Percentiles rank a stretch among this genome's conserved stretches.
These are phyloP conservation scores for Huntiella savannae DNA, from an alignment of 2,329 filamentous ascomycete genomes.

Conservation along the genomic window DNA sequence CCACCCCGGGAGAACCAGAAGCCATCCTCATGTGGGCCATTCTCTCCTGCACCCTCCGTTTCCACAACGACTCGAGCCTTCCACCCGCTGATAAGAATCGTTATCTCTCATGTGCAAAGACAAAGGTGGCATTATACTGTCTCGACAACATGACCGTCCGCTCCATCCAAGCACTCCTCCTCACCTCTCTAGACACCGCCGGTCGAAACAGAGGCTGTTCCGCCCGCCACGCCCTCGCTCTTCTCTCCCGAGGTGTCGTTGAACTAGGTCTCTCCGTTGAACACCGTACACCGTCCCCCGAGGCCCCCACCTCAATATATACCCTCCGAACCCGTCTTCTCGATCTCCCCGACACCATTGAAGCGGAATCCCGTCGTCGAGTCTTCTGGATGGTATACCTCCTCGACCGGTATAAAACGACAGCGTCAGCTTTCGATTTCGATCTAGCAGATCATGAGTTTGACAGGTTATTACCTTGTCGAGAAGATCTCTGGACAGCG, in stretches of 20 bases:
- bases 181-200: constrained; percentile 66
- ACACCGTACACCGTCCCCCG: constrained; percentile 56
- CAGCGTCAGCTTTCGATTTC: constrained; percentile 84
- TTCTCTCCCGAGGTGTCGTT: constrained; percentile 76
- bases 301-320: constrained; percentile 63
- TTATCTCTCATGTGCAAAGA: constrained; percentile 66
- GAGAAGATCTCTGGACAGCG: constrained; percentile 59
- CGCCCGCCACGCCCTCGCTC: constrained; percentile 76
- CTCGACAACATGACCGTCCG: constrained; percentile 82
- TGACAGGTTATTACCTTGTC: constrained; percentile 68
- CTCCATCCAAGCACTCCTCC: constrained; percentile 69
- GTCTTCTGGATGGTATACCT: constrained; percentile 93
- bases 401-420: constrained; percentile 74
- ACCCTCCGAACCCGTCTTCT: constrained; percentile 71
- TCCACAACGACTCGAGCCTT: constrained; percentile 57
- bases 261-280: constrained; percentile 76
- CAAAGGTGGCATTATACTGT: constrained; percentile 70
- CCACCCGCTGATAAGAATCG: constrained; percentile 53
- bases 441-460: constrained; percentile 78
- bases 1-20: constrained; percentile 52
- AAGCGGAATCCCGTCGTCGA: constrained; percentile 68
- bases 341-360: constrained; percentile 71
- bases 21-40: constrained; percentile 72
- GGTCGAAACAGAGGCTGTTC: constrained; percentile 79
- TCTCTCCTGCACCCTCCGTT: constrained; percentile 70